Evolutionary conservation across 176 grass and related monocot species (phyloP).

Genomic region (Hyparrhenia diplandra): DNA sequence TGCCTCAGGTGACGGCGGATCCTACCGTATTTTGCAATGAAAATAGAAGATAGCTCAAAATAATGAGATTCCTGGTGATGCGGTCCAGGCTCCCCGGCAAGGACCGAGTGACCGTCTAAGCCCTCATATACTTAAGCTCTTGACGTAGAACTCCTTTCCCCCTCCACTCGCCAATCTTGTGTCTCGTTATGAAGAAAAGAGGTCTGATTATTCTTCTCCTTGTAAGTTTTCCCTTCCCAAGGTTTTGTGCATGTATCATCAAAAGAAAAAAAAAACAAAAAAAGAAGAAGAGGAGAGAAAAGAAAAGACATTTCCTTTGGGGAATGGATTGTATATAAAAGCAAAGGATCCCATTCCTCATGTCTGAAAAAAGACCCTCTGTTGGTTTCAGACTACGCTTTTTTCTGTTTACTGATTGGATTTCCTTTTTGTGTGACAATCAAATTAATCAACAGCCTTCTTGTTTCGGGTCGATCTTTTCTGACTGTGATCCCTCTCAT

Average conservation of each 20-base stretch:
- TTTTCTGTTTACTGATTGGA: conserved; percentile 15
- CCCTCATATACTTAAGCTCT: conserved; percentile 19
- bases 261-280: neutral
- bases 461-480: neutral
- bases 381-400: neutral
- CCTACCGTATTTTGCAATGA: conserved; percentile 27
- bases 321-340: conserved; percentile 60
- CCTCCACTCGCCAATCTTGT: neutral
- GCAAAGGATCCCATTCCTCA: conserved; percentile 43
- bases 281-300: neutral
- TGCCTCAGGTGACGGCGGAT: neutral
- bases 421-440: conserved; percentile 1
- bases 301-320: conserved; percentile 26
- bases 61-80: conserved; percentile 53
- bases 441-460: neutral
- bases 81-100: conserved; percentile 52
- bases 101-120: conserved; percentile 54
- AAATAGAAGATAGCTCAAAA: conserved; percentile 33
- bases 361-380: conserved; percentile 11
- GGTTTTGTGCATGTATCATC: conserved; percentile 35
- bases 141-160: conserved; percentile 14
- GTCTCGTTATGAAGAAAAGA: conserved; percentile 15
- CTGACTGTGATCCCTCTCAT: neutral
- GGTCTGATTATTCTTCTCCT: conserved; percentile 20
- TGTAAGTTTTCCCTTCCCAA: conserved; percentile 9